Percentiles rank a stretch among this genome's conserved stretches.
Conservation (phyloP, 345 rosid genomes). For the Populus nigra region DNA sequence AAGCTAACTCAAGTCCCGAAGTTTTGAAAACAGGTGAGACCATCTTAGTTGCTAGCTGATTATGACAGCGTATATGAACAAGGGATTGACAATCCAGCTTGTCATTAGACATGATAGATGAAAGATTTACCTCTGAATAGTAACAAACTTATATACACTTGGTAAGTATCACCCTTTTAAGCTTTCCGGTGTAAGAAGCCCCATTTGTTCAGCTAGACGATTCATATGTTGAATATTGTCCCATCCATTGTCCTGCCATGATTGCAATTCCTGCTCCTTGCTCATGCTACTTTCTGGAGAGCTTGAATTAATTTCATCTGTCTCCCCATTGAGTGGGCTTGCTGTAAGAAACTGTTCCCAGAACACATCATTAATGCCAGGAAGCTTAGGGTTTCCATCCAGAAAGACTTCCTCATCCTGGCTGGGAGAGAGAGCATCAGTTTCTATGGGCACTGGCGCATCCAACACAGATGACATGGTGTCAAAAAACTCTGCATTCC, state of each 20-base stretch:
- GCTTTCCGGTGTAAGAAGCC: constrained; percentile 18
- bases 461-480: background rate
- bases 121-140: constrained; percentile 25
- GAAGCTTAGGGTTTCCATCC: constrained; percentile 50
- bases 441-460: constrained; percentile 6
- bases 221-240: constrained; percentile 19
- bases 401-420: constrained; percentile 3
- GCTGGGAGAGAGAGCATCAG: constrained; percentile 11
- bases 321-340: constrained; percentile 7
- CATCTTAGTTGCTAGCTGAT: background rate
- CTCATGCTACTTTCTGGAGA: background rate
- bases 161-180: constrained; percentile 29
- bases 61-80: background rate
- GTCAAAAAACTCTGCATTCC: background rate
- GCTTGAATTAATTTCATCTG: constrained; percentile 20
- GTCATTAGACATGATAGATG: background rate
- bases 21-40: background rate
- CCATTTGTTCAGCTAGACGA: constrained; percentile 27
- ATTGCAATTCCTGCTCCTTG: constrained; percentile 20
- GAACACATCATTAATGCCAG: constrained; percentile 40
- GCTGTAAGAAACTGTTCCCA: constrained; percentile 33
- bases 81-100: background rate
- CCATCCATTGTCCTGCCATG: constrained; percentile 22
- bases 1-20: background rate
- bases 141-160: constrained; percentile 8